Percentiles rank a stretch among this genome's conserved stretches.
Conservation (phyloP, 1,284 basidiomycete species). For the Ustilago sp. region DNA sequence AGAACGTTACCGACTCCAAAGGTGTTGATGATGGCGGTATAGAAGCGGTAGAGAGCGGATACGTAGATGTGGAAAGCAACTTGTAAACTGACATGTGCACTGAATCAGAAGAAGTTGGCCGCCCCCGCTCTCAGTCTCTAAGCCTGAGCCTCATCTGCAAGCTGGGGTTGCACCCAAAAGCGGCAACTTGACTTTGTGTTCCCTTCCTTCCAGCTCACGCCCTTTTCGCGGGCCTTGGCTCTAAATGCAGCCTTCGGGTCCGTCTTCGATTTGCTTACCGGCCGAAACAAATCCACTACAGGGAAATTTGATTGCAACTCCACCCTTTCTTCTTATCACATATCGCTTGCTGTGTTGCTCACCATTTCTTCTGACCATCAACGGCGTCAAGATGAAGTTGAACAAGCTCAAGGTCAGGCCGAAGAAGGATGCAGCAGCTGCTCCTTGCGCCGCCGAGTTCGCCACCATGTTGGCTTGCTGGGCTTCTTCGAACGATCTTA, state of each 20-base stretch:
- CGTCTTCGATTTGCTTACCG: constrained; percentile 18
- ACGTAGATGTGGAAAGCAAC: constrained; percentile 1
- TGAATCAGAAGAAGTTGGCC: constrained; percentile 16
- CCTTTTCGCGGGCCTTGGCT: constrained; percentile 2
- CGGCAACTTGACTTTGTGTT: constrained; percentile 6
- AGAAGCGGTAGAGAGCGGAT: neutral
- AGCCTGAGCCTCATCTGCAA: neutral
- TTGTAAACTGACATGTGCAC: neutral
- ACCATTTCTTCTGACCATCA: neutral
- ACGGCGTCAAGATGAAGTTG: constrained; percentile 56
- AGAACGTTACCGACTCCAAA: neutral
- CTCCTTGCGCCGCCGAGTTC: constrained; percentile 81
- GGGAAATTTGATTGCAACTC: constrained; percentile 17
- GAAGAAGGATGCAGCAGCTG: constrained; percentile 77
- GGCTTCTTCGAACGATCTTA: constrained; percentile 83
- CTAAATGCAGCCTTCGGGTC: constrained; percentile 27
- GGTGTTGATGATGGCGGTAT: neutral
- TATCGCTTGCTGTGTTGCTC: neutral
- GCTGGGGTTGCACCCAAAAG: constrained; percentile 10
- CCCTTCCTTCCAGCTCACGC: constrained; percentile 33
- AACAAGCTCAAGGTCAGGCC: constrained; percentile 72
- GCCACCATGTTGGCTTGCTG: constrained; percentile 88
- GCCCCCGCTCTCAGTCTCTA: constrained; percentile 11
- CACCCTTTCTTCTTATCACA: constrained; percentile 21
- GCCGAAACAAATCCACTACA: constrained; percentile 14